Base-by-base conservation (phyloP, 257 asterid species). In the Rubia yunnanensis region DNA sequence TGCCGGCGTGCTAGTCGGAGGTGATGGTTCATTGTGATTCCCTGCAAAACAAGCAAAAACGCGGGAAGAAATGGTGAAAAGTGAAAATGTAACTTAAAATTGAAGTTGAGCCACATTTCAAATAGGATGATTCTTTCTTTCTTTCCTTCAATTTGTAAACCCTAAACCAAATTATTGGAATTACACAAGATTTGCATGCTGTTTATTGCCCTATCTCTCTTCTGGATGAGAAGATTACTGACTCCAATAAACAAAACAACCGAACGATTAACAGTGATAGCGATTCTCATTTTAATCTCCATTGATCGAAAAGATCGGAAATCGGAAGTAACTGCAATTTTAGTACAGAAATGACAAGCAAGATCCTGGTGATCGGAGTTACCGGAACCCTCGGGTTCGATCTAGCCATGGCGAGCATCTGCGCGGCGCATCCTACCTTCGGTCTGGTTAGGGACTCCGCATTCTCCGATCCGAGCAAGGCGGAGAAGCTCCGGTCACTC, bases 351-450 rank as follows among this genome's bases (percentile, higher is more conserved):
- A 53, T 17, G 63, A 55, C 41, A 81, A 86, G 88, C 82, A 87
- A 66, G 73, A 74, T 92, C 70, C 81, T 92, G 35, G 76, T 92
- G 71, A 78, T 89, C 75, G 96, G 99, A 69, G 95, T 83, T 15
- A 87, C 96, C 0, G 99, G 96, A 1, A 86, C 79, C 66, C 78
- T 87, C 24, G 98, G 98, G 7, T 89, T 83, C 71, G 91, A 89
- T 63, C 83, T 92, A 10, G 94, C 96, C 0, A 84, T 77, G 69
- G 95, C 92, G 65, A 83, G 97, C 78, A 56, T 87, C 39, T 52
- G 49, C 34, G 86, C 91, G 28, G 84, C 86, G 67, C 90, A 89
- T 73, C 94, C 76, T 3, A 92, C 98, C n/a, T 72, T 84, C 39
- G 98, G 89, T 38, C 87, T 92, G 26, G 89, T 89, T 66, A 80